phyloP scores from a whole-genome alignment of 108 stramenopile species.

The Skeletonema tropicum region DNA sequence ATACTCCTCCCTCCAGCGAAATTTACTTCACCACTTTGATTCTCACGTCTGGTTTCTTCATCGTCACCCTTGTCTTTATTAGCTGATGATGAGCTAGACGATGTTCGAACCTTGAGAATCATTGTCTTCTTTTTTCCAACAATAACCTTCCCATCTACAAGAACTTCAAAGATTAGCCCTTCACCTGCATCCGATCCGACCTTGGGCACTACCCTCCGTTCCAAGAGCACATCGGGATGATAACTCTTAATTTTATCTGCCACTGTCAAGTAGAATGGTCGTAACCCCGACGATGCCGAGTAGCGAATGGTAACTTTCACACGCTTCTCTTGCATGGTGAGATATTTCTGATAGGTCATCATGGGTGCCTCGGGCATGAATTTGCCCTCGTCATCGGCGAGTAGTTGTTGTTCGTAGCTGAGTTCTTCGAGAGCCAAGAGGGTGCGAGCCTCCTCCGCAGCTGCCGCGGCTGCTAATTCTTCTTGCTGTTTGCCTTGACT shows the following conservation, averaged over 20 bases:
- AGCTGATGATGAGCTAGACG: slow-evolving; percentile 20
- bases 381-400: not conserved
- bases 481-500: not conserved
- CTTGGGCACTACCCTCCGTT: slow-evolving; percentile 59
- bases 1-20: slow-evolving; percentile 52
- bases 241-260: slow-evolving; percentile 69
- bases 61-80: slow-evolving; percentile 14
- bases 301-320: slow-evolving; percentile 80
- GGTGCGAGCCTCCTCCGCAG: slow-evolving; percentile 14
- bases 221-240: slow-evolving; percentile 76
- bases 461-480: not conserved
- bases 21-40: slow-evolving; percentile 23
- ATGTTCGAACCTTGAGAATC: slow-evolving; percentile 36
- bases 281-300: slow-evolving; percentile 61
- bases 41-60: slow-evolving; percentile 11
- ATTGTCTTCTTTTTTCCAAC: slow-evolving; percentile 61
- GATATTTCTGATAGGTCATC: slow-evolving; percentile 66
- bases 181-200: slow-evolving; percentile 20
- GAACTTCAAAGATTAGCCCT: slow-evolving; percentile 66
- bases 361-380: slow-evolving; percentile 39
- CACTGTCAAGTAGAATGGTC: slow-evolving; percentile 80
- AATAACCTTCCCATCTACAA: slow-evolving; percentile 76
- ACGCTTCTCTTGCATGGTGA: slow-evolving; percentile 79
- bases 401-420: not conserved
- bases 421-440: slow-evolving; percentile 11